A percentile compares a stretch with the other conserved stretches of the same genome.
phyloP scores from a whole-genome alignment of 2,329 filamentous ascomycete genomes.

The Acephala macrosclerotiorum region DNA sequence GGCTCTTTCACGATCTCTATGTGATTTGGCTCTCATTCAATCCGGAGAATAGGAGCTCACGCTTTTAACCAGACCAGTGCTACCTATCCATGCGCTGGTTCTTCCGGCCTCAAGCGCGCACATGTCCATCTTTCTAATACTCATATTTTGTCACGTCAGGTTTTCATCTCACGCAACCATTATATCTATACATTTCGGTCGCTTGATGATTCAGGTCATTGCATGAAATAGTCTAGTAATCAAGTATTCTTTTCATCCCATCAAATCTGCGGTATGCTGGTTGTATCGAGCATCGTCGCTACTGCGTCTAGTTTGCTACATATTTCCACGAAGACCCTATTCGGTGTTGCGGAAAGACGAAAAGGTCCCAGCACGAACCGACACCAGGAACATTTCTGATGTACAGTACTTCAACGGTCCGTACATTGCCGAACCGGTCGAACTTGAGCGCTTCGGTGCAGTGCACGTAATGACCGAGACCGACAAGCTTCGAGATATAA shows the following conservation, averaged over 20 bases:
- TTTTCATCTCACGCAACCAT: neutral
- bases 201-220: neutral
- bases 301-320: neutral
- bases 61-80: conserved; percentile 36
- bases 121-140: conserved; percentile 17
- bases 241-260: neutral
- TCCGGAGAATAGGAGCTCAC: conserved; percentile 46
- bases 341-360: neutral
- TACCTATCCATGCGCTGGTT: conserved; percentile 32
- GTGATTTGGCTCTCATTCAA: conserved; percentile 54
- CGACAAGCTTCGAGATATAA: neutral
- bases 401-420: too few species aligned
- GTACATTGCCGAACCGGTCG: too few species aligned
- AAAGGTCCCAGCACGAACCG: neutral
- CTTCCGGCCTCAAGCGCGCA: conserved; percentile 39
- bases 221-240: neutral
- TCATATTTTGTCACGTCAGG: neutral
- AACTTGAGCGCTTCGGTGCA: too few species aligned
- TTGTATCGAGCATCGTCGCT: neutral
- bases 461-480: neutral
- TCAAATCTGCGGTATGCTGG: neutral
- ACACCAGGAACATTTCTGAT: too few species aligned
- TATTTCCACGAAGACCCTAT: neutral
- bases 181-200: neutral
- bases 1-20: conserved; percentile 47